Evolutionary conservation across 345 rosid genomes (phyloP).

Genomic region (Stellera chamaejasme): DNA sequence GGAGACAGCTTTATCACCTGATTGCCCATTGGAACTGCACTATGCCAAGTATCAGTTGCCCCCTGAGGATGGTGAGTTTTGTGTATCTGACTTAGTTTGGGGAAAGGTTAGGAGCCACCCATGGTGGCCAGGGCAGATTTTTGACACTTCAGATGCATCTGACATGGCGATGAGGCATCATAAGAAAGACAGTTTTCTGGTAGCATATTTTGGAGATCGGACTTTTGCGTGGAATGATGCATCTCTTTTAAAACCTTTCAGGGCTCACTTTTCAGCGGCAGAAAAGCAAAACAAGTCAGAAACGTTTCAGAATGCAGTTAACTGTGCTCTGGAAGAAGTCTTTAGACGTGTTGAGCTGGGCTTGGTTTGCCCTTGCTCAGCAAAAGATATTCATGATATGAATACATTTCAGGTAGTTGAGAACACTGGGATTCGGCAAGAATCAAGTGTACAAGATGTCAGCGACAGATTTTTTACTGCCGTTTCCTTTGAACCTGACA

Average conservation of each 20-base stretch:
- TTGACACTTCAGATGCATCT: constrained; percentile 58
- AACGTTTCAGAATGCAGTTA: constrained; percentile 48
- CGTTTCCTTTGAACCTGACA: constrained; percentile 34
- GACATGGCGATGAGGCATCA: constrained; percentile 53
- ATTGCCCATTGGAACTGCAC: constrained; percentile 19
- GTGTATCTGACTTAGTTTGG: constrained; percentile 64
- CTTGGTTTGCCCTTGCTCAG: constrained; percentile 46
- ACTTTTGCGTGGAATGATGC: constrained; percentile 77
- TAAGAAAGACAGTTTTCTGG: constrained; percentile 54
- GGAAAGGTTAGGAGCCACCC: constrained; percentile 78
- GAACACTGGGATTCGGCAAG: constrained; percentile 45
- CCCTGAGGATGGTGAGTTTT: constrained; percentile 30
- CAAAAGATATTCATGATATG: constrained; percentile 26
- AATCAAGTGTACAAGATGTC: constrained; percentile 29
- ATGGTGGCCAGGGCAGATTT: constrained; percentile 88
- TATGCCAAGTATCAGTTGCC: constrained; percentile 37
- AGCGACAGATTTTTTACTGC: constrained; percentile 20
- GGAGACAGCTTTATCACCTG: constrained; percentile 8
- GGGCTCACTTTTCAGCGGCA: constrained; percentile 39
- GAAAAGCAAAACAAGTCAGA: constrained; percentile 57
- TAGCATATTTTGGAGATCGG: constrained; percentile 69
- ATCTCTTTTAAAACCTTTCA: constrained; percentile 49
- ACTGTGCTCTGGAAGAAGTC: constrained; percentile 61
- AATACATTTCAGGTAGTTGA: constrained; percentile 42
- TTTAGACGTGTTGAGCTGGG: constrained; percentile 45